Evolutionary conservation across 139 green algal species (phyloP).

Genomic region (Asterochloris erici): DNA sequence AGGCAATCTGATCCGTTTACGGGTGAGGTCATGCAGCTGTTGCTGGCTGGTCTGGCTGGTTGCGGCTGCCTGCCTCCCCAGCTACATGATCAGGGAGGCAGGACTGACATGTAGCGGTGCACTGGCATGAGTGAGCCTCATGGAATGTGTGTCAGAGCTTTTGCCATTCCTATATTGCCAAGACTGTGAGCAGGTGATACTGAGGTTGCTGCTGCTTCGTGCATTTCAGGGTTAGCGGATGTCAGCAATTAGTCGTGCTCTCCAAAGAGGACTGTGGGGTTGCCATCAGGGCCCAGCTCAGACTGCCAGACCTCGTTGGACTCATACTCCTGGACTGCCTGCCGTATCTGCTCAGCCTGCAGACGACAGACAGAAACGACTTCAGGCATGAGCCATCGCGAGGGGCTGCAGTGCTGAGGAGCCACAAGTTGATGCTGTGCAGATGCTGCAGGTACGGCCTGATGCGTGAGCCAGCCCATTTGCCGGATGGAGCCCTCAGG

Average conservation of each 20-base stretch:
- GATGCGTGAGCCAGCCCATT: neutral
- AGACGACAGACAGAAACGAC: neutral
- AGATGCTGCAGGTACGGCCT: neutral
- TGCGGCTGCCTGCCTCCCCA: too few relatives aligned
- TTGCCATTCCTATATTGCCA: neutral
- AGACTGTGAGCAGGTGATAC: neutral
- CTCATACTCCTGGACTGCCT: slow-evolving; percentile 4
- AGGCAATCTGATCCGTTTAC: too few relatives aligned
- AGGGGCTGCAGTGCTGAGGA: neutral
- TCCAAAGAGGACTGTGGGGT: slow-evolving; percentile 4
- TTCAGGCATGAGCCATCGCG: neutral
- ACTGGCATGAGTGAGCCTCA: neutral
- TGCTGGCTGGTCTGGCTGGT: too few relatives aligned
- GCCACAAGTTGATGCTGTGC: neutral
- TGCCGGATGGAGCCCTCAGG: too few relatives aligned
- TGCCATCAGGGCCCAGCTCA: slow-evolving; percentile 3
- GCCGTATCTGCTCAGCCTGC: slow-evolving; percentile 13
- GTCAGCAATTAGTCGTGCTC: neutral
- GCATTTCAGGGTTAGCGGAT: neutral
- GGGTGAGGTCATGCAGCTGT: too few relatives aligned
- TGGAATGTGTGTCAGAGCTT: neutral
- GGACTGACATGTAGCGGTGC: neutral
- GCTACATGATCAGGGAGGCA: too few relatives aligned
- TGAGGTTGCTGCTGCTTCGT: neutral
- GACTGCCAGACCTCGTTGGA: slow-evolving; percentile 2